Base-by-base conservation (phyloP, 2,329 filamentous ascomycete species). In the Neospermospora avenae region DNA sequence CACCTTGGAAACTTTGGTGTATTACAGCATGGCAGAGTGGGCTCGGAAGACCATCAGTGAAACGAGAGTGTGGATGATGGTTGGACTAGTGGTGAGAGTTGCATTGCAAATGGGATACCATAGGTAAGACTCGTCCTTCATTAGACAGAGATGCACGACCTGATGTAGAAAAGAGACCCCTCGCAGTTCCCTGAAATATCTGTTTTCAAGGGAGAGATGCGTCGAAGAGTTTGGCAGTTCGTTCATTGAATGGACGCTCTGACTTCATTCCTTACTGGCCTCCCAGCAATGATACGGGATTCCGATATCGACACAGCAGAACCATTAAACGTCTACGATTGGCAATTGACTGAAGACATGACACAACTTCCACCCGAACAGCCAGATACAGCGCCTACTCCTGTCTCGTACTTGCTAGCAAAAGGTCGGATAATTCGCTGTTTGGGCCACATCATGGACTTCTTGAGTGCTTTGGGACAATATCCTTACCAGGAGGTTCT, bases 151-250 rank as follows among this genome's bases (percentile, higher is more conserved):
- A 25, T 18, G 8, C 31, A 25, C 44, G 81, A 87, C 42, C 89
- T 89, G 85, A 89, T 88, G 3, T 87, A 90, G 65, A 88, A 91
- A 68, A 83, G 90, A 59, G 90, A 93, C 71, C 81, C 88, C 10
- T 87, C 84, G 56, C 89, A 86, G 74, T 91, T 91, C 70, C 81
- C 86, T 1, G 83, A 82, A 16, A 81, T 93, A 49, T 82, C 85
- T 0, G 84, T 88, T 4, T 91, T 91, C 66, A 83, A 91, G 74
- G 89, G 84, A 78, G 90, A 93, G 75, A 91, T 88, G 82, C 78
- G 86, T 62, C 77, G 85, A 35, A 77, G 86, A 60, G 79, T 83
- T 2, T 89, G 86, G 90, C 83, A 85, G 11, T 78, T 89, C 46
- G 80, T 93, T 31, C 80, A 87, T 57, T 87, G 89, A 75, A 80